phyloP scores from a whole-genome alignment of 495 filamentous ascomycete genomes.

The Penicillium daleae region DNA sequence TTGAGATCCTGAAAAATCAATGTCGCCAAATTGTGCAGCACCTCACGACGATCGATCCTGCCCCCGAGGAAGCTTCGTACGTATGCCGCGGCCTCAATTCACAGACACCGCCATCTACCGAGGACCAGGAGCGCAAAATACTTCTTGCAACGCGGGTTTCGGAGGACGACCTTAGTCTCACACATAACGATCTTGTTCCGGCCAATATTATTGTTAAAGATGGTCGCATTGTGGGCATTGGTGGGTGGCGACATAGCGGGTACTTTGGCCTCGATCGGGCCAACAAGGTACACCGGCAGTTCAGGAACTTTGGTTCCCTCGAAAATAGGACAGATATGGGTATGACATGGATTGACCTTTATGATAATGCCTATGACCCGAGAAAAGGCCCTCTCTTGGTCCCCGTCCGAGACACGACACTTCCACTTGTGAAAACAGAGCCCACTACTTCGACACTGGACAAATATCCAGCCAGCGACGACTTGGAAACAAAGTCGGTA shows the following conservation, averaged over 20 bases:
- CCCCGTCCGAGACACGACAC: conserved; percentile 22
- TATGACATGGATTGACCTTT: conserved; percentile 41
- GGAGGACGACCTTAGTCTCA: conserved; percentile 35
- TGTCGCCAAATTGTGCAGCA: conserved; percentile 40
- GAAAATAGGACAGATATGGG: conserved; percentile 12
- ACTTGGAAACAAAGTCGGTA: conserved; percentile 31
- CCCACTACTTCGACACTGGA: conserved; percentile 37
- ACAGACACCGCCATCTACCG: conserved; percentile 30
- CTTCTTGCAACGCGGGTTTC: conserved; percentile 33
- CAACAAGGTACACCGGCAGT: conserved; percentile 37
- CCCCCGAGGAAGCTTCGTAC: conserved; percentile 41
- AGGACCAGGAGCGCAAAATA: conserved; percentile 36
- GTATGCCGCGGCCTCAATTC: conserved; percentile 43
- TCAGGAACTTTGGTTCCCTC: conserved; percentile 30
- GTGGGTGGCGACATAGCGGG: conserved; percentile 47
- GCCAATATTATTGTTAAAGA: conserved; percentile 45
- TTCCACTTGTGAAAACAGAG: conserved; percentile 43
- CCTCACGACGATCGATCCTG: conserved; percentile 30
- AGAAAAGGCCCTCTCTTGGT: conserved; percentile 13
- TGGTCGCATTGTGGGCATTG: conserved; percentile 43
- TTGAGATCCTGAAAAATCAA: conserved; percentile 41
- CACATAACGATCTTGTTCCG: conserved; percentile 46
- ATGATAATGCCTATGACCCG: conserved; percentile 30
- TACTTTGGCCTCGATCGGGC: conserved; percentile 47
- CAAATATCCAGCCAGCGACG: conserved; percentile 35